These are phyloP conservation scores for Xerocomus brunneocitrinus DNA, from an alignment of 768 basidiomycete genomes.

Conservation along the genomic window DNA sequence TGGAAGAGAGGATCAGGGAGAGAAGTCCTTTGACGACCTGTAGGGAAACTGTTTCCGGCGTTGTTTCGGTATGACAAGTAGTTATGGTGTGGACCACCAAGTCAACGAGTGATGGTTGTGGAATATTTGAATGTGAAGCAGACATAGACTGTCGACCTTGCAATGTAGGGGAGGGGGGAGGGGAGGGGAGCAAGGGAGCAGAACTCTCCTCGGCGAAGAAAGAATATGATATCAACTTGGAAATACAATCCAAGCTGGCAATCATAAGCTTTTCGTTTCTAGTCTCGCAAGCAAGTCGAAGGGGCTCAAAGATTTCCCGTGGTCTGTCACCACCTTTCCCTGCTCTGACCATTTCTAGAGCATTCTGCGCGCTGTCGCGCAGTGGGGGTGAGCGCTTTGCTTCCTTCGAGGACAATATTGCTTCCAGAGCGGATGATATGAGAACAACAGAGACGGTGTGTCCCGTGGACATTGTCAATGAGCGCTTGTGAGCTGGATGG, in stretches of 20 bases:
- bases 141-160: conserved; percentile 41
- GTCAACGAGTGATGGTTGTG: conserved; percentile 80
- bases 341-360: conserved; percentile 74
- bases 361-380: conserved; percentile 75
- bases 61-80: conserved; percentile 81
- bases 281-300: conserved; percentile 94
- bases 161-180: conserved; percentile 66
- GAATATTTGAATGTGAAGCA: conserved; percentile 45
- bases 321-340: conserved; percentile 73
- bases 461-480: conserved; percentile 62
- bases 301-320: conserved; percentile 91
- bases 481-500: conserved; percentile 43
- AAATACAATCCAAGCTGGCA: conserved; percentile 94
- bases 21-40: conserved; percentile 97
- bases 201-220: conserved; percentile 79
- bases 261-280: conserved; percentile 91
- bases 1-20: conserved; percentile 81
- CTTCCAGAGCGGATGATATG: conserved; percentile 80
- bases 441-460: conserved; percentile 74
- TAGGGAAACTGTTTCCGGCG: conserved; percentile 86
- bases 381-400: conserved; percentile 79
- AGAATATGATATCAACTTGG: conserved; percentile 95
- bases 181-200: conserved; percentile 51
- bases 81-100: conserved; percentile 94
- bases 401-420: conserved; percentile 82